Evolutionary conservation across 371 early-diverging fungal species (phyloP).

Genomic region (Mortierella sp.): DNA sequence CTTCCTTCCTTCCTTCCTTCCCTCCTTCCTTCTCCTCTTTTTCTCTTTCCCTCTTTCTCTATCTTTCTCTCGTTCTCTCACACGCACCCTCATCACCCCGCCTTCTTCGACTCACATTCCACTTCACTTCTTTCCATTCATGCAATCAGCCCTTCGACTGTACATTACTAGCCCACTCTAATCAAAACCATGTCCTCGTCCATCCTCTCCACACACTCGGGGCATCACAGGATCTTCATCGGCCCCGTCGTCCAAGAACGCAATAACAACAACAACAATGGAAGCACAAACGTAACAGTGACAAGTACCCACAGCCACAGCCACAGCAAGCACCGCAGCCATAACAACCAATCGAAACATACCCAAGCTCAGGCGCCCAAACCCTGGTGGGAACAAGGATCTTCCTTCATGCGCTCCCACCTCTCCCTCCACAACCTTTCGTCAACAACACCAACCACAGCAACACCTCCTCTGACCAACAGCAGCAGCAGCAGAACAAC

Average conservation of each 20-base stretch:
- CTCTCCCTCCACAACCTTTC: conserved; percentile 21
- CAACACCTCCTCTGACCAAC: conserved; percentile 6
- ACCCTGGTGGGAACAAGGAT: conserved; percentile 56
- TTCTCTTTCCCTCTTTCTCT: background rate
- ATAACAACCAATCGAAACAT: conserved; percentile 13
- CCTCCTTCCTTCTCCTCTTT: background rate
- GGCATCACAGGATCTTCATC: conserved; percentile 52
- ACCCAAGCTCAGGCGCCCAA: conserved; percentile 17
- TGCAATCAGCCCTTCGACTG: background rate
- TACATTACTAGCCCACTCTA: background rate
- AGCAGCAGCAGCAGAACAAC: conserved; percentile 3
- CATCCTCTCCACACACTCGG: conserved; percentile 53
- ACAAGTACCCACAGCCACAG: background rate
- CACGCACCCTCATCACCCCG: background rate
- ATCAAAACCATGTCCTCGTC: background rate
- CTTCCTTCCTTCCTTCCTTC: background rate
- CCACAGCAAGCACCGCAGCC: conserved; percentile 4
- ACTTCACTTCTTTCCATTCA: background rate
- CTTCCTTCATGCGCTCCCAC: conserved; percentile 23
- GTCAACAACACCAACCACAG: background rate
- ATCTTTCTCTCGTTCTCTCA: background rate
- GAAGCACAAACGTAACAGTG: background rate
- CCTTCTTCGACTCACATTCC: background rate
- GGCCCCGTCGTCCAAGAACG: conserved; percentile 42
- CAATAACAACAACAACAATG: background rate